These are phyloP conservation scores for Chalciporus piperatus DNA, from an alignment of 768 basidiomycete species.

Conservation along the genomic window DNA sequence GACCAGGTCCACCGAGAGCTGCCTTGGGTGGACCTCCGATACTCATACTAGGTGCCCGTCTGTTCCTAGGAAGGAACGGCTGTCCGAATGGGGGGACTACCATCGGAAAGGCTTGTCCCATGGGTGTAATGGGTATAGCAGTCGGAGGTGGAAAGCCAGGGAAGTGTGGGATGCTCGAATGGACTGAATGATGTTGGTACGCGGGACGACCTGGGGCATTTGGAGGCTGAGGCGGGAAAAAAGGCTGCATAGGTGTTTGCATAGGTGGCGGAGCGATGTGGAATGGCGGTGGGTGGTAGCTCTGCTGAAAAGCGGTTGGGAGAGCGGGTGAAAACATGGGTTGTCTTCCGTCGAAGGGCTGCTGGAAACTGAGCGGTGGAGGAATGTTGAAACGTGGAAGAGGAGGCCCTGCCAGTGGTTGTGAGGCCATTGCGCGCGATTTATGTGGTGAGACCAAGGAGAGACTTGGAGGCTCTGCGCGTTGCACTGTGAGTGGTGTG, in stretches of 20 bases:
- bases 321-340: constrained; percentile 64
- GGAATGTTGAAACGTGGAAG: constrained; percentile 60
- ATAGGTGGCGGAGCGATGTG: constrained; percentile 45
- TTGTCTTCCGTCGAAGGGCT: constrained; percentile 47
- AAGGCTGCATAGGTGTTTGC: constrained; percentile 74
- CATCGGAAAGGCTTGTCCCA: constrained; percentile 56
- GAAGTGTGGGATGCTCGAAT: constrained; percentile 62
- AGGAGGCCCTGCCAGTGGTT: constrained; percentile 48
- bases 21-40: constrained; percentile 90
- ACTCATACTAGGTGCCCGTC: constrained; percentile 64
- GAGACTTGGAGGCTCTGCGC: no score
- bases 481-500: no score
- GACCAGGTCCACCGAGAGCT: constrained; percentile 72
- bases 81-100: constrained; percentile 43
- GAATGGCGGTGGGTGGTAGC: constrained; percentile 52
- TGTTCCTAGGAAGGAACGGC: constrained; percentile 58
- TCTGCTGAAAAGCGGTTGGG: constrained; percentile 55
- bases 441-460: no score
- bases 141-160: constrained; percentile 58
- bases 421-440: constrained; percentile 29
- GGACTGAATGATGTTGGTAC: constrained; percentile 49
- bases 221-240: constrained; percentile 53
- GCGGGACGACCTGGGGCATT: constrained; percentile 50
- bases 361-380: constrained; percentile 52
- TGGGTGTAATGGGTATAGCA: constrained; percentile 58